A percentile compares a stretch with the other conserved stretches of the same genome.
Conservation (phyloP, 108 stramenopile species). For the Skeletonema marinoi region DNA sequence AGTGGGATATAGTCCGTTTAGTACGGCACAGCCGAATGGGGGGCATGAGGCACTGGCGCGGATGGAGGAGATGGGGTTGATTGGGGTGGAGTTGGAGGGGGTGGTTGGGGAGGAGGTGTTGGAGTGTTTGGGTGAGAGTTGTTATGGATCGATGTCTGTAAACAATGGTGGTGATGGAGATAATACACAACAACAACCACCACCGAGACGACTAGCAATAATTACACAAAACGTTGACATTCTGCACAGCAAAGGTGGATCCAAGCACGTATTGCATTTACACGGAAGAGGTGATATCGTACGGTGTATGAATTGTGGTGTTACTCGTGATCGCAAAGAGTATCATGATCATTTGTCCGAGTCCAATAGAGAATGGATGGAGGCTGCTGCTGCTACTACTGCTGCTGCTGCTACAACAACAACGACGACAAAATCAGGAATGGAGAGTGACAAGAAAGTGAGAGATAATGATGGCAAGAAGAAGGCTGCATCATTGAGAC, state of each 20-base stretch:
- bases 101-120: conserved; percentile 12
- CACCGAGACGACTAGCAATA: conserved; percentile 45
- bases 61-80: conserved; percentile 71
- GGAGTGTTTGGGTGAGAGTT: conserved; percentile 27
- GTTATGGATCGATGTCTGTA: neutral
- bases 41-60: conserved; percentile 88
- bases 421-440: conserved; percentile 35
- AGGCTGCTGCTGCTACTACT: conserved; percentile 18
- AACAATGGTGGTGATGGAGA: neutral
- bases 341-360: conserved; percentile 76
- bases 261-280: conserved; percentile 80
- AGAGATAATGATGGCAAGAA: neutral
- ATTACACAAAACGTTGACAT: conserved; percentile 98
- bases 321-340: conserved; percentile 55
- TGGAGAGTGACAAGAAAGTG: neutral
- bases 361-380: conserved; percentile 78
- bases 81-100: conserved; percentile 65
- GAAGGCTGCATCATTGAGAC: conserved; percentile 53
- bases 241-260: conserved; percentile 89
- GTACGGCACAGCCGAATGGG: conserved; percentile 67
- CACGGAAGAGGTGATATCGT: conserved; percentile 89
- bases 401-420: no score
- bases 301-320: conserved; percentile 90
- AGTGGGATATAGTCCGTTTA: conserved; percentile 86
- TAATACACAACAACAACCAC: neutral